phyloP scores from a whole-genome alignment of 176 grass and related monocot genomes.

The Oryza punctata region DNA sequence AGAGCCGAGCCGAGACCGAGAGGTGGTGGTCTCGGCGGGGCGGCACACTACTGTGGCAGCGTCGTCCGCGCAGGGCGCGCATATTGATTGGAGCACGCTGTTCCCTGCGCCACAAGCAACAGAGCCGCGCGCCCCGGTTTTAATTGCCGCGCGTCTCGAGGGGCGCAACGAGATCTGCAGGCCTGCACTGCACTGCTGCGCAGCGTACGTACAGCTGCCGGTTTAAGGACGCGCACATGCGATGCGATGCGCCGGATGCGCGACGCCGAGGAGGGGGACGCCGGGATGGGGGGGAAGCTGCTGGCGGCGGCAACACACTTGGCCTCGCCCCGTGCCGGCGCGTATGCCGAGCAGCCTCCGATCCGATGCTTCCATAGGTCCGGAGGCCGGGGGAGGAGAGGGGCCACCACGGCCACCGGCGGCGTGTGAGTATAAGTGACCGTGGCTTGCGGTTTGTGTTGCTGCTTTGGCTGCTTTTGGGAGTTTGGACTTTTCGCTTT shows the following conservation, averaged over 20 bases:
- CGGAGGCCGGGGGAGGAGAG: too few species aligned
- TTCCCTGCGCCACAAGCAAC: slow-evolving; percentile 50
- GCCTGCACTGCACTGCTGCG: neutral
- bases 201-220: slow-evolving; percentile 8
- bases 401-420: too few species aligned
- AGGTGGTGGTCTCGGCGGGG: neutral
- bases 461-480: too few species aligned
- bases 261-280: neutral
- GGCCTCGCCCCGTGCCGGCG: neutral
- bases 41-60: neutral
- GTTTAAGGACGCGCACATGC: slow-evolving; percentile 37
- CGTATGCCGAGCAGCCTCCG: too few species aligned
- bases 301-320: neutral
- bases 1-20: too few species aligned
- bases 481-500: neutral
- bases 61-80: neutral
- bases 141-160: neutral
- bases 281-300: too few species aligned
- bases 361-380: neutral
- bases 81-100: neutral
- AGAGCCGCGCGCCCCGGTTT: slow-evolving; percentile 18
- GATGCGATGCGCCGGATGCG: slow-evolving; percentile 7
- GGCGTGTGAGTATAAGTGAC: too few species aligned
- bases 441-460: neutral
- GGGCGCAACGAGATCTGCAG: slow-evolving; percentile 29